Evolutionary conservation across 2,329 filamentous ascomycete genomes (phyloP).

Genomic region (Xylaria sp.): DNA sequence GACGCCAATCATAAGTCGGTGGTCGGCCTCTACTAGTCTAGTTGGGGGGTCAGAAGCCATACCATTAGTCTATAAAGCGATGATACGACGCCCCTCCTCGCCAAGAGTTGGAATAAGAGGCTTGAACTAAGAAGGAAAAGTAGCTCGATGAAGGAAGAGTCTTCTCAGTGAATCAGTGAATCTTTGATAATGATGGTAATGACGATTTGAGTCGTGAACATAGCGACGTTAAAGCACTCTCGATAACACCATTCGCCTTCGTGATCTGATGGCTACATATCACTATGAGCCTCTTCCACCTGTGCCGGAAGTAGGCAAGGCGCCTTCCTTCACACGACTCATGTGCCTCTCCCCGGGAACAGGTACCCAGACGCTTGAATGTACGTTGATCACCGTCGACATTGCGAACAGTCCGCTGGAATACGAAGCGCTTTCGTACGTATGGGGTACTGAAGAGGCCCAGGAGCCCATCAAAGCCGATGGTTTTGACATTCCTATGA

Average conservation of each 20-base stretch:
- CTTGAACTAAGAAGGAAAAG: slow-evolving; percentile 8
- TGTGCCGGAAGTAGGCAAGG: not conserved
- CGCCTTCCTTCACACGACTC: not conserved
- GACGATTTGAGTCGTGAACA: not conserved
- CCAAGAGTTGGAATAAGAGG: not conserved
- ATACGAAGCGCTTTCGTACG: slow-evolving; percentile 11
- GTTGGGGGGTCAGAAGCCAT: not conserved
- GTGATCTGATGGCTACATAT: not conserved
- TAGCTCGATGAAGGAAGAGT: not conserved
- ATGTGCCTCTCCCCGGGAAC: slow-evolving; percentile 3
- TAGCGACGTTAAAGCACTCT: not conserved
- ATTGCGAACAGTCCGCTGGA: slow-evolving; percentile 1
- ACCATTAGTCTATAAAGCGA: not conserved
- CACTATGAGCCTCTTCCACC: slow-evolving; percentile 12
- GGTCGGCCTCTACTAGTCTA: not conserved
- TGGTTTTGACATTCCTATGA: not conserved
- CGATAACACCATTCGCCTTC: no score
- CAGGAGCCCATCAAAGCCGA: not conserved
- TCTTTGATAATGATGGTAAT: not conserved
- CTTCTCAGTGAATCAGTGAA: not conserved
- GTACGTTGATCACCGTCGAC: slow-evolving; percentile 2
- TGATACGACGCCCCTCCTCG: not conserved
- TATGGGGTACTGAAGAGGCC: slow-evolving; percentile 3
- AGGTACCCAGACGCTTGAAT: not conserved
- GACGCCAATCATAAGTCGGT: not conserved